These are phyloP conservation scores for Rhynchospora tenuis DNA, from an alignment of 176 grass and related monocot genomes.

Conservation along the genomic window DNA sequence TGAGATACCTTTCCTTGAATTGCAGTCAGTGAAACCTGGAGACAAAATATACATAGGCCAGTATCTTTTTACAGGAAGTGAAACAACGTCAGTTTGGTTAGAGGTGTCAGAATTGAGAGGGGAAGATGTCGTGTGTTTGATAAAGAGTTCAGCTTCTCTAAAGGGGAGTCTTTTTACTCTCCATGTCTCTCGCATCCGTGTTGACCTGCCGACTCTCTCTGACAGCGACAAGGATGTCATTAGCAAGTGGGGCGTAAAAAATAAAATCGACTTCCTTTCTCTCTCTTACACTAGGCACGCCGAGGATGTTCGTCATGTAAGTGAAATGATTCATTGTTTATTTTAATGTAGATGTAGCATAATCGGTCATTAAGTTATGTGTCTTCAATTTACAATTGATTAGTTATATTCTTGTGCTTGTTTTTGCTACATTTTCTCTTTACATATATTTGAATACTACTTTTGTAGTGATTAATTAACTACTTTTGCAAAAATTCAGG, in stretches of 20 bases:
- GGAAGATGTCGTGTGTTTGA: conserved; percentile 73
- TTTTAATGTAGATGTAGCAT: background rate
- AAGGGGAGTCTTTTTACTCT: conserved; percentile 73
- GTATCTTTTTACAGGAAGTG: conserved; percentile 91
- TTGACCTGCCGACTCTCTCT: conserved; percentile 75
- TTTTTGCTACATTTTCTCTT: background rate
- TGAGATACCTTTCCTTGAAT: background rate
- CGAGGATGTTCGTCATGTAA: conserved; percentile 82
- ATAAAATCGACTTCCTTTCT: conserved; percentile 93
- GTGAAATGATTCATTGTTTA: background rate
- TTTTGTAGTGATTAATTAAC: background rate
- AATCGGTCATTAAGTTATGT: background rate
- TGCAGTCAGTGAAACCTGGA: conserved; percentile 70
- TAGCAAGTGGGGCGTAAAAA: conserved; percentile 78
- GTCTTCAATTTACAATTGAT: background rate
- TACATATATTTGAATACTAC: background rate
- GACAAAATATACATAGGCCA: conserved; percentile 89
- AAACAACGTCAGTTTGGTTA: conserved; percentile 93
- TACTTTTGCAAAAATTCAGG: conserved; percentile 32
- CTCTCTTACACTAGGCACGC: conserved; percentile 85
- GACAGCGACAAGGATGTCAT: conserved; percentile 87
- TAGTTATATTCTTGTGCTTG: background rate
- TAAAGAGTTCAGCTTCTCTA: conserved; percentile 78
- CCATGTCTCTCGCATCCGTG: conserved; percentile 70
- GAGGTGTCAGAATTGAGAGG: conserved; percentile 90